Conservation (phyloP, 2,329 filamentous ascomycete species). For the Hypoxylon sp. region DNA sequence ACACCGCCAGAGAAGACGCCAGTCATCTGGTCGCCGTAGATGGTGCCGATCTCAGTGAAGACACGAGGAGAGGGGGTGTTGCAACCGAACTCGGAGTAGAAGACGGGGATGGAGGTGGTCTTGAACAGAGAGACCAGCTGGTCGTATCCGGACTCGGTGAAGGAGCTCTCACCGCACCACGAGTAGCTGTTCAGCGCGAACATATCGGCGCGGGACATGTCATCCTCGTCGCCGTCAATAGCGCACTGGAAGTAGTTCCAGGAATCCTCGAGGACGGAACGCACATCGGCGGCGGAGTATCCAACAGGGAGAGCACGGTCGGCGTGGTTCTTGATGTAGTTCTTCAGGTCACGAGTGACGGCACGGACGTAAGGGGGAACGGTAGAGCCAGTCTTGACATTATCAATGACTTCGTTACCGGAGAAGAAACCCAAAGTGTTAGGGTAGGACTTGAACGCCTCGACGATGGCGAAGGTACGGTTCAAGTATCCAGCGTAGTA, state of each 20-base stretch:
- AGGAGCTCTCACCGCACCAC: slow-evolving; percentile 74
- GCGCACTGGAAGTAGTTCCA: slow-evolving; percentile 80
- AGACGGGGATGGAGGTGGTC: slow-evolving; percentile 74
- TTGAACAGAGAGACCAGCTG: slow-evolving; percentile 71
- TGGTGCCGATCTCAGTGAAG: slow-evolving; percentile 77
- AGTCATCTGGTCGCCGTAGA: slow-evolving; percentile 77
- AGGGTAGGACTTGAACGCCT: slow-evolving; percentile 72
- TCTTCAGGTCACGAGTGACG: slow-evolving; percentile 81
- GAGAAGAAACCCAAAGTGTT: slow-evolving; percentile 79
- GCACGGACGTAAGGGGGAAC: slow-evolving; percentile 78
- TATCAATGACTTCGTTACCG: slow-evolving; percentile 80
- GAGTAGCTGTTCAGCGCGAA: slow-evolving; percentile 83
- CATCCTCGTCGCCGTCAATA: slow-evolving; percentile 59
- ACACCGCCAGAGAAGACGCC: slow-evolving; percentile 76
- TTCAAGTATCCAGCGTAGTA: slow-evolving; percentile 70
- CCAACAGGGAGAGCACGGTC: slow-evolving; percentile 77
- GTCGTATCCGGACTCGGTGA: slow-evolving; percentile 69
- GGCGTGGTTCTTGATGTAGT: slow-evolving; percentile 77
- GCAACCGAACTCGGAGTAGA: slow-evolving; percentile 86
- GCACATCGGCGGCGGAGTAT: slow-evolving; percentile 83
- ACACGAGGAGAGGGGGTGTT: slow-evolving; percentile 74
- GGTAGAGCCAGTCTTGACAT: slow-evolving; percentile 64
- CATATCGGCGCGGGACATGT: slow-evolving; percentile 74
- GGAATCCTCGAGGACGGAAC: slow-evolving; percentile 74
- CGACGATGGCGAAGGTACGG: slow-evolving; percentile 71